phyloP scores from a whole-genome alignment of 306 rosid species.

The Lathyrus sativus region DNA sequence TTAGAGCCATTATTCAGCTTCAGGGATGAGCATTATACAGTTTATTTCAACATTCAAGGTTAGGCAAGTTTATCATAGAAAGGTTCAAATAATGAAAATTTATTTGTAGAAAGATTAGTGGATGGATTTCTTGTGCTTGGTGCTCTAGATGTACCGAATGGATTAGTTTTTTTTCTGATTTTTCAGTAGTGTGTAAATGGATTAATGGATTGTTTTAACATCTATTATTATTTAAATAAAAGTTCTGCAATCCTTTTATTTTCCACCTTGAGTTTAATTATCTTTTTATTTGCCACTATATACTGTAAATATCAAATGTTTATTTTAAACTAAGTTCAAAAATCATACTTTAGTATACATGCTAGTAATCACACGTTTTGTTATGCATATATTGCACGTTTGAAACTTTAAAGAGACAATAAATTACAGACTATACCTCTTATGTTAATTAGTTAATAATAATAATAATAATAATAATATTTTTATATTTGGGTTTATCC shows the following conservation, averaged over 20 bases:
- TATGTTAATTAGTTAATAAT: no score
- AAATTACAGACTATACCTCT: not conserved
- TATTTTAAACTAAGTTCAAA: no score
- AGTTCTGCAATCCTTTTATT: not conserved
- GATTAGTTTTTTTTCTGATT: not conserved
- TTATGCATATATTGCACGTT: not conserved
- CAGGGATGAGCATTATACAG: conserved; percentile 69
- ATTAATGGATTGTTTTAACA: not conserved
- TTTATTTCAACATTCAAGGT: conserved; percentile 63
- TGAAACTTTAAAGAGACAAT: not conserved
- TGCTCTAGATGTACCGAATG: no score
- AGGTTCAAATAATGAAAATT: conserved; percentile 5
- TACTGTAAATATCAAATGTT: no score
- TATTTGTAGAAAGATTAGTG: not conserved
- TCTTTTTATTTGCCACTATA: not conserved
- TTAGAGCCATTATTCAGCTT: conserved; percentile 70
- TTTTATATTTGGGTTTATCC: not conserved
- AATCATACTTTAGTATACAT: no score
- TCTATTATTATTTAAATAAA: not conserved
- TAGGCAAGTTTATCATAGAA: not conserved
- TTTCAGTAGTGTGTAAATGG: not conserved
- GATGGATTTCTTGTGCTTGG: not conserved
- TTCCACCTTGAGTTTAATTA: no score
- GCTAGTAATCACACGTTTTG: no score
- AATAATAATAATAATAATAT: not conserved